Evolutionary conservation across 306 rosid genomes (phyloP).

Genomic region (Begonia loranthoides): DNA sequence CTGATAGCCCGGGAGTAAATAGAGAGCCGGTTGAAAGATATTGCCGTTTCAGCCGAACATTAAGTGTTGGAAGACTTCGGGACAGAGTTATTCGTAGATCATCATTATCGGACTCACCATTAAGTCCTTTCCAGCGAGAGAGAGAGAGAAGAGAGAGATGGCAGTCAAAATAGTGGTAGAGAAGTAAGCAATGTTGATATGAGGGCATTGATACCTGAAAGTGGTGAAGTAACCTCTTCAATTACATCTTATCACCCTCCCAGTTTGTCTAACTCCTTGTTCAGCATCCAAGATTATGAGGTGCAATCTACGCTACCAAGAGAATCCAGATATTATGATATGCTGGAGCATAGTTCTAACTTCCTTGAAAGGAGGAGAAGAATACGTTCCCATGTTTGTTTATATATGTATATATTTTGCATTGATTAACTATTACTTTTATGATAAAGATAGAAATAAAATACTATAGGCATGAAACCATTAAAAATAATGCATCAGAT

Average conservation of each 20-base stretch:
- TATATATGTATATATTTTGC: conserved; percentile 13
- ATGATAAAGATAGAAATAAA: background rate
- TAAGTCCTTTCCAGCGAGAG: conserved; percentile 69
- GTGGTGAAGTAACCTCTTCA: conserved; percentile 25
- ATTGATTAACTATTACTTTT: conserved; percentile 3
- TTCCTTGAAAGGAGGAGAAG: conserved; percentile 94
- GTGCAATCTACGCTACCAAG: conserved; percentile 55
- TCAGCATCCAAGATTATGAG: conserved; percentile 56
- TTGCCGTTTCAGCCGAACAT: conserved; percentile 86
- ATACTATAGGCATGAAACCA: background rate
- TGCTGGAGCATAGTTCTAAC: conserved; percentile 80
- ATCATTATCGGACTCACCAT: conserved; percentile 54
- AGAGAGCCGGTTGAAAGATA: conserved; percentile 82
- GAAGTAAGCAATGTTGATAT: conserved; percentile 33
- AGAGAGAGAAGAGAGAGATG: conserved; percentile 57
- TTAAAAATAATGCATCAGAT: background rate
- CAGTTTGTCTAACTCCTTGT: conserved; percentile 44
- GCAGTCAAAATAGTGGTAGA: conserved; percentile 29
- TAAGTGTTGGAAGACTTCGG: conserved; percentile 98
- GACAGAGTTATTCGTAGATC: conserved; percentile 94
- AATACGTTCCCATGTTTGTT: conserved; percentile 96
- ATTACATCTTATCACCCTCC: conserved; percentile 34
- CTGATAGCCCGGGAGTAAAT: conserved; percentile 43
- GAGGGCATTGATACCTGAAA: conserved; percentile 23
- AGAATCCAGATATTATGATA: conserved; percentile 84